A percentile compares a stretch with the other conserved stretches of the same genome.
Conservation (phyloP, 2,329 filamentous ascomycete genomes). For the Alternaria sp. region DNA sequence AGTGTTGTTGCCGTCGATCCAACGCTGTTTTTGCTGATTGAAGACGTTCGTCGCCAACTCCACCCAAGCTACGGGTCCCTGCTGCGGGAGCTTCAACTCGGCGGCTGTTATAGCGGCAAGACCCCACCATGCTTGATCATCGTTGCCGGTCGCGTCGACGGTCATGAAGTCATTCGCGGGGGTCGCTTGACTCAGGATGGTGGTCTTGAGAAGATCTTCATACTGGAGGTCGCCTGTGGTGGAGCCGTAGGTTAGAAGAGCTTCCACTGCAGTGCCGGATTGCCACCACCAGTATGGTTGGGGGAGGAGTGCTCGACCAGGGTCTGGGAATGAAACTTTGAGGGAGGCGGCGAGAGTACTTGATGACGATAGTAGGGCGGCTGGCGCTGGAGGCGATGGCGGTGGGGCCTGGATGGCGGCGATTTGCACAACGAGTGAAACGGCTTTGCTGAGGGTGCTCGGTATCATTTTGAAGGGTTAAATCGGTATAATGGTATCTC, state of each 20-base stretch:
- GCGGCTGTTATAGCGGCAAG: conserved; percentile 70
- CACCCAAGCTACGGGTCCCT: conserved; percentile 61
- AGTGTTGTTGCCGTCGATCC: conserved; percentile 61
- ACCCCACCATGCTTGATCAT: conserved; percentile 77
- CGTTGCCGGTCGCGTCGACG: conserved; percentile 62
- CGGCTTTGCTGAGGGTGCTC: conserved; percentile 3
- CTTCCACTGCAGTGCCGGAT: conserved; percentile 34
- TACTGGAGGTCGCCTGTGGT: conserved; percentile 52
- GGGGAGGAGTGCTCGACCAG: conserved; percentile 24
- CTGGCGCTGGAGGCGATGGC: conserved; percentile 11
- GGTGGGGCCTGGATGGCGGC: conserved; percentile 1
- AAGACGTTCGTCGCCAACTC: conserved; percentile 73
- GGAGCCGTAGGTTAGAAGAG: conserved; percentile 48
- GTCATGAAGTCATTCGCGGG: conserved; percentile 49
- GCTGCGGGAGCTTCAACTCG: conserved; percentile 67
- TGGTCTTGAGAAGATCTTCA: conserved; percentile 39
- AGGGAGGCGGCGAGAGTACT: conserved; percentile 23
- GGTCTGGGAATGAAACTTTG: conserved; percentile 25
- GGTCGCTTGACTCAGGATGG: conserved; percentile 33
- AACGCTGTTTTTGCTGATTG: conserved; percentile 70
- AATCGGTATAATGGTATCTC: neutral
- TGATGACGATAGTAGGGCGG: conserved; percentile 20
- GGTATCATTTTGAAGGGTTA: conserved; percentile 6
- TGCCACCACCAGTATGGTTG: conserved; percentile 41
- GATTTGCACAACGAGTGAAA: conserved; percentile 5